These are phyloP conservation scores for Pseudopyricularia javanii DNA, from an alignment of 2,329 filamentous ascomycete genomes.

Conservation along the genomic window DNA sequence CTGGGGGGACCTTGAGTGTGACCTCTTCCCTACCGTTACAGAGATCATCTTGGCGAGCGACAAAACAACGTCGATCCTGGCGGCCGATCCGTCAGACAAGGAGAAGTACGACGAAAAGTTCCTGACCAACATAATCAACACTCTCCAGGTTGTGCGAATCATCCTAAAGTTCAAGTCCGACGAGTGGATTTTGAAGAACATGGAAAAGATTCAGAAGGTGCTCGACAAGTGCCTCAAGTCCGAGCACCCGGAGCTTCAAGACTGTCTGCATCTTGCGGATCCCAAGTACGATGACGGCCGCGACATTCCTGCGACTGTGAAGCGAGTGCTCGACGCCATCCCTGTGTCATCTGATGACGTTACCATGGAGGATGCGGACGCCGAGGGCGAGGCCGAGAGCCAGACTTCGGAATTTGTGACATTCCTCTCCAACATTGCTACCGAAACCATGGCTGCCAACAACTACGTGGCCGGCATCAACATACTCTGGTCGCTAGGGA, in stretches of 20 bases:
- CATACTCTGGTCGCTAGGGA: conserved; percentile 81
- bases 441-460: conserved; percentile 69
- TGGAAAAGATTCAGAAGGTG: conserved; percentile 70
- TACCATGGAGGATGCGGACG: conserved; percentile 64
- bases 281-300: conserved; percentile 57
- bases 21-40: conserved; percentile 81
- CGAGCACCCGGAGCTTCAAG: conserved; percentile 85
- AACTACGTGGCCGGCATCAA: conserved; percentile 86
- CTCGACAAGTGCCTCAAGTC: conserved; percentile 81
- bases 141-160: conserved; percentile 81
- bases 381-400: conserved; percentile 70
- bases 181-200: conserved; percentile 77
- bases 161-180: conserved; percentile 79
- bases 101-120: conserved; percentile 76
- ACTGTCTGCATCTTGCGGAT: conserved; percentile 70
- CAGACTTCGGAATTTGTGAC: conserved; percentile 78
- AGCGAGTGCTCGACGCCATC: conserved; percentile 76
- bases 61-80: conserved; percentile 50
- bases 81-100: conserved; percentile 47
- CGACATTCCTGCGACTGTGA: conserved; percentile 62
- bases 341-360: conserved; percentile 51
- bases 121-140: conserved; percentile 81
- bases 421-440: conserved; percentile 74
- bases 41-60: conserved; percentile 77
- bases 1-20: conserved; percentile 86